Evolutionary conservation across 192 early-diverging fungal genomes (phyloP).

Genomic region (Backusella mclennaniae): DNA sequence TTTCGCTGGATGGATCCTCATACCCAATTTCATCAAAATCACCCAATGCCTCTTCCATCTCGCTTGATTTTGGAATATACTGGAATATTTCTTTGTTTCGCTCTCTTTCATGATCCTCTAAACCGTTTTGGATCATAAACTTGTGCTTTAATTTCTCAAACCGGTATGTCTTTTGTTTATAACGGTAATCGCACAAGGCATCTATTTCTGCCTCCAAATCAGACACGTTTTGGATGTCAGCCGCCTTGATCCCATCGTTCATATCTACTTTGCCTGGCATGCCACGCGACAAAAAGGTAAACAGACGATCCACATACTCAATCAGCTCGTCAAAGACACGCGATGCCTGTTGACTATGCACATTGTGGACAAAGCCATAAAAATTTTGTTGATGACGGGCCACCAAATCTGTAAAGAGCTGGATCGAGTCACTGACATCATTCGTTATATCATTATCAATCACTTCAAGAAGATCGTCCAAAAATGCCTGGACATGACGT

Average conservation of each 20-base stretch:
- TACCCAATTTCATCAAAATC: slow-evolving; percentile 5
- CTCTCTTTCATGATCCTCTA: background rate
- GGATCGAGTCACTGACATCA: slow-evolving; percentile 25
- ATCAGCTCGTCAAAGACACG: slow-evolving; percentile 51
- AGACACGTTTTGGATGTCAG: background rate
- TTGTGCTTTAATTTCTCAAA: slow-evolving; percentile 9
- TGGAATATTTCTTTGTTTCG: slow-evolving; percentile 2
- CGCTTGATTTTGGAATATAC: slow-evolving; percentile 9
- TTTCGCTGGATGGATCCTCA: background rate
- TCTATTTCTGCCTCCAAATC: slow-evolving; percentile 6
- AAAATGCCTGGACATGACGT: slow-evolving; percentile 44
- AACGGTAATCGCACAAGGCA: slow-evolving; percentile 14
- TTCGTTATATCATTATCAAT: slow-evolving; percentile 32
- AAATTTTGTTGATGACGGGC: slow-evolving; percentile 46
- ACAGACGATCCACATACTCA: slow-evolving; percentile 44
- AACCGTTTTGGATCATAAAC: slow-evolving; percentile 5
- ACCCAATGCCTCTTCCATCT: background rate
- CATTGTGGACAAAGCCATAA: slow-evolving; percentile 54
- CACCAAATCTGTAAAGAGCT: slow-evolving; percentile 43
- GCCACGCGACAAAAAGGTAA: slow-evolving; percentile 15
- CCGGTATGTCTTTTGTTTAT: slow-evolving; percentile 10
- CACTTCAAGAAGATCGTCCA: slow-evolving; percentile 50
- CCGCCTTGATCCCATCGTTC: background rate
- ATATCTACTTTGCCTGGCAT: slow-evolving; percentile 16
- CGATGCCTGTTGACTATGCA: slow-evolving; percentile 48